phyloP scores from a whole-genome alignment of 148 eudicot species.

The Chenopodium album region DNA sequence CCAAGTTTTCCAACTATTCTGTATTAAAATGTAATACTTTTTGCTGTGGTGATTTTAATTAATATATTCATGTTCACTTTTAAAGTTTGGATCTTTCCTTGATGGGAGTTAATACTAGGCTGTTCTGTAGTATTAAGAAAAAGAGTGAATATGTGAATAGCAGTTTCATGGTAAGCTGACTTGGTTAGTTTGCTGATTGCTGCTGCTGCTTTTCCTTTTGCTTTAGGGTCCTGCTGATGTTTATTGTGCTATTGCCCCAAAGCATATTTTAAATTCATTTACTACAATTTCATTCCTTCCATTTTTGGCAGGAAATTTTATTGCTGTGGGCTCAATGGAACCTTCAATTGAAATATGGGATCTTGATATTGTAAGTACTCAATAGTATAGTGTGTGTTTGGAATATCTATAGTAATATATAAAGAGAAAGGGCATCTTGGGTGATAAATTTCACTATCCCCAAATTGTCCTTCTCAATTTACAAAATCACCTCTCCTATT shows the following conservation, averaged over 20 bases:
- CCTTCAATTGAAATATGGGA: slow-evolving; percentile 97
- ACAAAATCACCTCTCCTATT: too few relatives aligned
- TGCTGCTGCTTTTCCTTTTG: not conserved
- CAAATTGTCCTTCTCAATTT: too few relatives aligned
- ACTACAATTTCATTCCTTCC: not conserved
- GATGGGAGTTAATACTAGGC: not conserved
- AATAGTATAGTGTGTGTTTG: not conserved
- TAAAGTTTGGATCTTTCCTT: not conserved
- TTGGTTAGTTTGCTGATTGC: not conserved
- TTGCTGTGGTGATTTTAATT: not conserved
- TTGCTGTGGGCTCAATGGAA: slow-evolving; percentile 95
- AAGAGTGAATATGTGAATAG: not conserved
- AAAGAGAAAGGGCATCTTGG: too few relatives aligned
- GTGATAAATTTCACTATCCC: too few relatives aligned
- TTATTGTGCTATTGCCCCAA: not conserved
- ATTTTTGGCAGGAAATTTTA: slow-evolving; percentile 64
- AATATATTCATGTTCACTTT: not conserved
- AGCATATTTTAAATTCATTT: not conserved
- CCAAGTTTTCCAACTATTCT: not conserved
- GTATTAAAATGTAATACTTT: not conserved
- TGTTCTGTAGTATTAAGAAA: not conserved
- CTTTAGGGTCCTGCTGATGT: not conserved
- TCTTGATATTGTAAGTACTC: slow-evolving; percentile 69
- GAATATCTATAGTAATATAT: not conserved
- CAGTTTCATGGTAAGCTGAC: not conserved